Evolutionary conservation across 495 filamentous ascomycete species (phyloP), one percentile per base, ranked within the genome.

Genomic region (Xylaria scruposa): DNA sequence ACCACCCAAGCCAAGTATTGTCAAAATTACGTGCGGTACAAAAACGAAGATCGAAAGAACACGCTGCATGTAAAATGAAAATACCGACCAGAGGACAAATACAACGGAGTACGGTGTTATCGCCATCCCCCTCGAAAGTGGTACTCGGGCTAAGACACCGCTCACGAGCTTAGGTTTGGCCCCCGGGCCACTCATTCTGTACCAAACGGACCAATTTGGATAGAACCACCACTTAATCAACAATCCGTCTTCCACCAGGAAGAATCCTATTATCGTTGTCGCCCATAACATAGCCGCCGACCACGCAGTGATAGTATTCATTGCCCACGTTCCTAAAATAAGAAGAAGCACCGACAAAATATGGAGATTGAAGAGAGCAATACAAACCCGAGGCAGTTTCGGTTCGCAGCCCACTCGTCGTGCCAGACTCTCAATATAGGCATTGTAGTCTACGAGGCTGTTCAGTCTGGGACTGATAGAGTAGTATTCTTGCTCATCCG

Each of bases 161-260:
- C 42, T 46, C 42, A 46, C 42, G 42, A 46, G 42, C 26, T 36
- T 12, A 24, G 54, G 54, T 26, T 33, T 59, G 4, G 54, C 54
- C 12, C 15, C 54, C 17, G 24, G 31, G 21, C 15, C 54, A 26
- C 17, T 46, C 42, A 46, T 46, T 46, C 21, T 31, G 54, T 31
- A 31, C 54, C 31, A 59, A 12, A 29, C 54, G 10, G 15, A 31
- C 54, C 54, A 59, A 15, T 26, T 31, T 31, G 70, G 70, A 44
- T 70, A 60, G 46, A 72, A 54, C 70, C 66, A 72, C 70, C 49
- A 72, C 21, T 70, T 56, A 21, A 72, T 59, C 26, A 70, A 51
- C 12, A 68, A 51, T 12, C 49, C 66, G 62, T 61, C 63, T 36
- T 70, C 24, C 26, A 70, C 9, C 8, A 72, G 17, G 38, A 58